Evolutionary conservation across 2,329 filamentous ascomycete species (phyloP), one percentile per base, ranked within the genome.

Genomic region (Rutstroemia sp.): DNA sequence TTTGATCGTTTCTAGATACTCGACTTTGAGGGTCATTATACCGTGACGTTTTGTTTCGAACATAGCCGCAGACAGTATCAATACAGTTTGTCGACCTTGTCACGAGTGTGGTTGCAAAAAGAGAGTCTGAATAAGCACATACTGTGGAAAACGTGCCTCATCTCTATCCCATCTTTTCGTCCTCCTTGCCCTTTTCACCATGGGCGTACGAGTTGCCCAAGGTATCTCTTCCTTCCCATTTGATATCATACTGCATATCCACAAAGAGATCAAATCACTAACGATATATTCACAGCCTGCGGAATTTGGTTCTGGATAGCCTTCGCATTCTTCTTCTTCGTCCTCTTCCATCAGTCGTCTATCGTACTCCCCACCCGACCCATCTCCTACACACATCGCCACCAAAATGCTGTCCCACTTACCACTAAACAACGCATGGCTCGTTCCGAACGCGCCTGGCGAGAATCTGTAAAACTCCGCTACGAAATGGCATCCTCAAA

Each of bases 291-390:
- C 23, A 23, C 45, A 65, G 64, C 65, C 6, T 63, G 60, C 47
- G 61, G 63, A 2, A 53, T 65, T 38, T 67, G 65, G 64, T 65
- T 65, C 59, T 65, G 64, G 64, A 54, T 65, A 27, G 61, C 64
- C 44, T 60, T 64, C 34, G 48, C 54, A 17, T 65, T 65, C 48
- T 65, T 65, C 55, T 21, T 63, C 44, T 54, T 65, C 50, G 60
- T 65, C 30, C 34, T 63, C 38, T 45, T 65, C 47, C 54, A 63
- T 30, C 61, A 65, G 56, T 61, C 60, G 12, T 16, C 51, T 56
- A 45, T 48, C 39, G 42, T n/a, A 12, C 10, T 36, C 21, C 38
- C 52, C 30, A 39, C n/a, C 49, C 47, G 38, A 48, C 27, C 14
- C 21, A 34, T 2, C 30, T 27, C 9, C 19, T 19, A 21, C 50